A percentile compares a stretch with the other conserved stretches of the same genome.
Conservation (phyloP, 1,284 basidiomycete genomes). For the Ceratobasidium sp. region DNA sequence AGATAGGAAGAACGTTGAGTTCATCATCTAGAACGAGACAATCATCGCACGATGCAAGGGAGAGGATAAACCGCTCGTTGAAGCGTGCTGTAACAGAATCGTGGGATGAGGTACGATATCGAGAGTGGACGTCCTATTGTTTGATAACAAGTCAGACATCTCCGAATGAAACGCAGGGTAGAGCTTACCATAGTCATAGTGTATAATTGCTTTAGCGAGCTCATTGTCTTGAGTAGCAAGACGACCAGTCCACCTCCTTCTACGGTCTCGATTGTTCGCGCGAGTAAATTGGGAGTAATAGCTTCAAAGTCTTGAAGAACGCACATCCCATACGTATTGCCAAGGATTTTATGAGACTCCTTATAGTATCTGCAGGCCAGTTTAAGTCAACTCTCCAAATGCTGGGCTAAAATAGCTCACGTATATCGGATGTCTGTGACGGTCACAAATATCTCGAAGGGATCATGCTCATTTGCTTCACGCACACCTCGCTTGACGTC, state of each 20-base stretch:
- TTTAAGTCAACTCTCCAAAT: conserved; percentile 27
- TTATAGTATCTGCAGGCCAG: conserved; percentile 77
- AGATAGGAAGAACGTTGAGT: conserved; percentile 96
- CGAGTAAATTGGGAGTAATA: conserved; percentile 96
- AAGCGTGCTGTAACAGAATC: conserved; percentile 93
- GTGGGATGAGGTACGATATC: conserved; percentile 92
- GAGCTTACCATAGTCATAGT: conserved; percentile 89
- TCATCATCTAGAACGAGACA: conserved; percentile 98
- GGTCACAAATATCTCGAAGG: conserved; percentile 98
- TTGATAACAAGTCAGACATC: neutral
- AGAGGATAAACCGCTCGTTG: conserved; percentile 98
- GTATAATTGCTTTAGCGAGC: conserved; percentile 92
- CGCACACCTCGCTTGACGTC: conserved; percentile 94
- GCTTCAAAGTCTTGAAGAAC: conserved; percentile 99
- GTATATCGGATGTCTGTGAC: conserved; percentile 99
- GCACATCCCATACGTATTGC: conserved; percentile 98
- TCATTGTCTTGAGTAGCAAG: conserved; percentile 94
- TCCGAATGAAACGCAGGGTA: neutral
- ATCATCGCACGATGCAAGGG: conserved; percentile 89
- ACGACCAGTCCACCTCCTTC: conserved; percentile 97
- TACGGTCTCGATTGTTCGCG: conserved; percentile 97
- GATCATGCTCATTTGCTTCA: conserved; percentile 94
- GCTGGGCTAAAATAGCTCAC: conserved; percentile 61
- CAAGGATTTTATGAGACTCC: conserved; percentile 95
- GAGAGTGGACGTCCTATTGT: conserved; percentile 89